A percentile compares a stretch with the other conserved stretches of the same genome.
phyloP scores from a whole-genome alignment of 1,284 basidiomycete genomes.

The Dichomitus squalens region DNA sequence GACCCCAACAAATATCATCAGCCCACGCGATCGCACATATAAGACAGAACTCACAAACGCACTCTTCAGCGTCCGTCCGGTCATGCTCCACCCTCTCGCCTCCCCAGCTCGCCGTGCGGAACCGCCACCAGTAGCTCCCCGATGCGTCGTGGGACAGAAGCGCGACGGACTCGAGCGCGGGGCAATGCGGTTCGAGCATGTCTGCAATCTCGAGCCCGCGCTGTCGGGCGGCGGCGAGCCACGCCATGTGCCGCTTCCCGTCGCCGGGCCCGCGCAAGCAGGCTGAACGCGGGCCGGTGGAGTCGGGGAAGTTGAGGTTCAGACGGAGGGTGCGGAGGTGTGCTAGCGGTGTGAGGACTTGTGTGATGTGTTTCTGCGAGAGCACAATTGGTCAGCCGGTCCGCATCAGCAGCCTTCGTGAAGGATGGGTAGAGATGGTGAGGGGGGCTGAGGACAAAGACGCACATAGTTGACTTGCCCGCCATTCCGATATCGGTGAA shows the following conservation, averaged over 20 bases:
- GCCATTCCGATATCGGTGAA: constrained; percentile 6
- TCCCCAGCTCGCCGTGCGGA: background rate
- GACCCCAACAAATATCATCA: background rate
- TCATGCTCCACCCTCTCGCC: background rate
- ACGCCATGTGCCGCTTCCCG: background rate
- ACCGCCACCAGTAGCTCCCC: constrained; percentile 8
- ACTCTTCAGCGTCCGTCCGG: background rate
- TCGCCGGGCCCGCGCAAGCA: background rate
- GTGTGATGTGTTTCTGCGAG: background rate
- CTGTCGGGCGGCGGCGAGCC: background rate
- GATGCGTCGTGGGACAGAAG: constrained; percentile 6
- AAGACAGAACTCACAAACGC: background rate
- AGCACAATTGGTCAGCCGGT: background rate
- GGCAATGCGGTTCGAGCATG: constrained; percentile 1
- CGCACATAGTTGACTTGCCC: constrained; percentile 4
- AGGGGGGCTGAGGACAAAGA: background rate
- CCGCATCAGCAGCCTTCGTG: background rate
- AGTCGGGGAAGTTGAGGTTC: constrained; percentile 7
- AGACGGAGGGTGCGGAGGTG: background rate
- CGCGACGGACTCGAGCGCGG: constrained; percentile 1
- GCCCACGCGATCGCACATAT: background rate
- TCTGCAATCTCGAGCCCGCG: constrained; percentile 1
- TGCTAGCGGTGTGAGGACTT: background rate
- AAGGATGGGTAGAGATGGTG: background rate
- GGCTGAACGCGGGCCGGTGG: constrained; percentile 1